Conservation (phyloP, 495 filamentous ascomycete genomes). For the Parathielavia hyrcaniae region DNA sequence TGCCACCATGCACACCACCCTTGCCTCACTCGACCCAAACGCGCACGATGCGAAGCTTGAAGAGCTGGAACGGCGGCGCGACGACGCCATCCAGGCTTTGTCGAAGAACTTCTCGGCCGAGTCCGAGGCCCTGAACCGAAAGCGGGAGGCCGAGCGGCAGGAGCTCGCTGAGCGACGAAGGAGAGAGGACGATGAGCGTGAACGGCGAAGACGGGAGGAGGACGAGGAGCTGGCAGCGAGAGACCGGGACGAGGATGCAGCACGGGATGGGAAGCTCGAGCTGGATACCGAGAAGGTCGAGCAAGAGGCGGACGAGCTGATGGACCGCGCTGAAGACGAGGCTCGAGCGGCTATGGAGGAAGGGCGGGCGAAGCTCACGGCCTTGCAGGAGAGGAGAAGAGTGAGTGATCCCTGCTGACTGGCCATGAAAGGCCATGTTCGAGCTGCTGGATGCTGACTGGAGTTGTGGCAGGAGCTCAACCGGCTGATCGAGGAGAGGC, state of each 20-base stretch:
- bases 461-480: slow-evolving; percentile 31
- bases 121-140: slow-evolving; percentile 17
- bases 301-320: slow-evolving; percentile 26
- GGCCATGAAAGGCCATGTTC: too few relatives aligned
- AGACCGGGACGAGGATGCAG: slow-evolving; percentile 24
- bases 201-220: slow-evolving; percentile 26
- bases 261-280: slow-evolving; percentile 20
- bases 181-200: slow-evolving; percentile 34
- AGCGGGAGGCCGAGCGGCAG: slow-evolving; percentile 24
- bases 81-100: slow-evolving; percentile 24
- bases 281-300: slow-evolving; percentile 26
- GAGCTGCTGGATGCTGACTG: slow-evolving; percentile 8
- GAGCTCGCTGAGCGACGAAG: slow-evolving; percentile 26
- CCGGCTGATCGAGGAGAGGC: slow-evolving; percentile 33
- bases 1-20: slow-evolving; percentile 28
- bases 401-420: slow-evolving; percentile 18
- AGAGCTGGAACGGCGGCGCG: slow-evolving; percentile 29
- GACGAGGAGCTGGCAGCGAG: slow-evolving; percentile 26
- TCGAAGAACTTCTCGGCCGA: slow-evolving; percentile 25
- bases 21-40: slow-evolving; percentile 25
- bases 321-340: slow-evolving; percentile 30
- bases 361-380: slow-evolving; percentile 24
- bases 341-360: slow-evolving; percentile 23
- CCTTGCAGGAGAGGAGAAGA: slow-evolving; percentile 31
- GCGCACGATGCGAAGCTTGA: slow-evolving; percentile 30